These are phyloP conservation scores for Lotus japonicus DNA, from an alignment of 306 rosid genomes.

Conservation along the genomic window DNA sequence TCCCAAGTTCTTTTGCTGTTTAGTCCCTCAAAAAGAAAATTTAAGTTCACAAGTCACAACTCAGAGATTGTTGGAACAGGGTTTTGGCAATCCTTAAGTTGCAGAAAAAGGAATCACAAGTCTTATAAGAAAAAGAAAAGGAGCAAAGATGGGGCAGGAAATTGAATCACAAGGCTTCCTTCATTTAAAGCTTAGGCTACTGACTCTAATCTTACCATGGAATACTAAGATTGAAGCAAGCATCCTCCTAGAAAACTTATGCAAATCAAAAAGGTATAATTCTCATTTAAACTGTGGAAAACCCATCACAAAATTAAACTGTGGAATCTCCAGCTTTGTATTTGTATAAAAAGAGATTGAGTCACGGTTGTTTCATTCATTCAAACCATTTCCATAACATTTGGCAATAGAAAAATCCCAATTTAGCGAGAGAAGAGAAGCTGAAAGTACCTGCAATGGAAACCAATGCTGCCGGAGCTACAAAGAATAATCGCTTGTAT, in stretches of 20 bases:
- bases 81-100: not conserved
- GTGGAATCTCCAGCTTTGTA: not conserved
- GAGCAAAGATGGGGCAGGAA: not conserved
- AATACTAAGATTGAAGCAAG: constrained; percentile 19
- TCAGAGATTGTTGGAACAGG: not conserved
- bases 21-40: not conserved
- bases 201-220: constrained; percentile 10
- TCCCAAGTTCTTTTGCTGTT: not conserved
- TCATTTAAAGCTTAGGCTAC: not conserved
- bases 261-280: constrained; percentile 24
- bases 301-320: not conserved
- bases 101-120: constrained; percentile 10
- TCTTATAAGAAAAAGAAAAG: not conserved
- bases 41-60: not conserved
- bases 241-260: constrained; percentile 9
- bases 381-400: constrained; percentile 9
- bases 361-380: not conserved
- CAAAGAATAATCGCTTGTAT: constrained; percentile 19
- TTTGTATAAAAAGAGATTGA: constrained; percentile 17
- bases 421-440: not conserved
- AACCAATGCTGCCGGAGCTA: constrained; percentile 14
- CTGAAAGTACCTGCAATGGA: constrained; percentile 14
- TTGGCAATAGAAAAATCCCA: not conserved
- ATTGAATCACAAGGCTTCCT: not conserved
- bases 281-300: constrained; percentile 16